These are phyloP conservation scores for Aspergillus niger DNA, from an alignment of 2,329 filamentous ascomycete genomes.

Conservation along the genomic window DNA sequence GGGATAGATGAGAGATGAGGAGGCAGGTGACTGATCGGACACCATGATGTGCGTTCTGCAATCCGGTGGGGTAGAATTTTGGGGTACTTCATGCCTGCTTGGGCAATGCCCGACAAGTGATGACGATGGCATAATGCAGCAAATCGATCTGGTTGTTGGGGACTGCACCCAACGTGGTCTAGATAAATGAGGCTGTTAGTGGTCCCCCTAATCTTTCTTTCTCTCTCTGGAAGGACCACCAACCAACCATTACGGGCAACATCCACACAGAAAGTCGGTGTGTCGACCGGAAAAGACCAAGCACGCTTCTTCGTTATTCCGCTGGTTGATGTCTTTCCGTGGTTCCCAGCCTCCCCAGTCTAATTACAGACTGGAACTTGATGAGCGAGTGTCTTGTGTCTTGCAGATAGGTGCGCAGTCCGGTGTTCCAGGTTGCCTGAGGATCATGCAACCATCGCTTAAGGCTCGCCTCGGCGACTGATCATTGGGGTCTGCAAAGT, in stretches of 20 bases:
- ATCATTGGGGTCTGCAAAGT: not conserved
- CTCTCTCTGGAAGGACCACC: no score
- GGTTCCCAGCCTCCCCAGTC: no score
- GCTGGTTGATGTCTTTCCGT: no score
- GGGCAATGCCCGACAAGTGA: not conserved
- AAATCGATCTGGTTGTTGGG: not conserved
- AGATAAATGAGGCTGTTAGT: not conserved
- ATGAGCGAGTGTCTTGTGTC: no score
- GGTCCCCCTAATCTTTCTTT: not conserved
- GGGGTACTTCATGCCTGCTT: not conserved
- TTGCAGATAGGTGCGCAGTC: no score
- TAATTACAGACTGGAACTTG: no score
- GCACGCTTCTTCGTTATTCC: no score
- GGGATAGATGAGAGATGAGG: not conserved
- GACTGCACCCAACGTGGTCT: not conserved
- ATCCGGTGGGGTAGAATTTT: not conserved
- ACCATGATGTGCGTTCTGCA: not conserved
- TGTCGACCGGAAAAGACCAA: no score
- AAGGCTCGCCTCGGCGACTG: not conserved
- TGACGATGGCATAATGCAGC: not conserved
- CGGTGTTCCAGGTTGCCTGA: no score
- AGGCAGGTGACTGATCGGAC: not conserved
- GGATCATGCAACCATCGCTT: no score
- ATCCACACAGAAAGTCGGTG: no score
- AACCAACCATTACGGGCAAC: no score